Evolutionary conservation across 176 grass and related monocot species (phyloP), one percentile per base, ranked within the genome.

Genomic region (Phoenix dactylifera): DNA sequence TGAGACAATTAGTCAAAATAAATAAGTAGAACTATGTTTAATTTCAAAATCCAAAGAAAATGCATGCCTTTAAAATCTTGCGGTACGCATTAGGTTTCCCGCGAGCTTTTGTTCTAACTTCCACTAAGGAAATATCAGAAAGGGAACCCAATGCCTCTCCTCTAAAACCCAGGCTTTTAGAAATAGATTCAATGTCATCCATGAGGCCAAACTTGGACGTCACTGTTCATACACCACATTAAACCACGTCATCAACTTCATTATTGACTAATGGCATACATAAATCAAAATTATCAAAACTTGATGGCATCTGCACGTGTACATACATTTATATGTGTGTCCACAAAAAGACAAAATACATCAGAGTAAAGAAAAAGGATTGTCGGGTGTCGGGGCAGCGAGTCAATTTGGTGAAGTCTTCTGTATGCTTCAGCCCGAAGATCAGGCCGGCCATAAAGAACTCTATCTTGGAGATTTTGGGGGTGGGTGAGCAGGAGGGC

Each of bases 51-150:
- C 17, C 63, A 53, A 72, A 74, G 56, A 68, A 35, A 60, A 50
- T 24, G 4, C 48, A 35, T 80, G 66, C 92, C 92, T 96, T 96
- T 72, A 96, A 88, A 68, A 90, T 90, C 69, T 88, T 96, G 92
- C 80, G 80, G 72, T 96, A 96, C 24, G 86, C 79, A 88, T 90
- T 96, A 71, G 92, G 87, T 61, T 79, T 84, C 35, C 92, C 92
- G 67, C 87, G 72, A 50, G 80, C 92, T 82, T 85, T 90, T 15
- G 92, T 96, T 69, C 75, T 82, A 69, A 96, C 68, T 87, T 96
- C 83, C 50, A 96, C 80, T 59, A 96, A 74, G 30, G 92, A 96
- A 77, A 90, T 82, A 85, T 96, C 78, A 73, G 83, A 90, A 75
- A 96, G 92, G 19, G 83, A 96, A 55, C 77, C 62, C 0, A 96